Base-by-base conservation (phyloP, 2,329 filamentous ascomycete genomes). In the Neonectria faginata region DNA sequence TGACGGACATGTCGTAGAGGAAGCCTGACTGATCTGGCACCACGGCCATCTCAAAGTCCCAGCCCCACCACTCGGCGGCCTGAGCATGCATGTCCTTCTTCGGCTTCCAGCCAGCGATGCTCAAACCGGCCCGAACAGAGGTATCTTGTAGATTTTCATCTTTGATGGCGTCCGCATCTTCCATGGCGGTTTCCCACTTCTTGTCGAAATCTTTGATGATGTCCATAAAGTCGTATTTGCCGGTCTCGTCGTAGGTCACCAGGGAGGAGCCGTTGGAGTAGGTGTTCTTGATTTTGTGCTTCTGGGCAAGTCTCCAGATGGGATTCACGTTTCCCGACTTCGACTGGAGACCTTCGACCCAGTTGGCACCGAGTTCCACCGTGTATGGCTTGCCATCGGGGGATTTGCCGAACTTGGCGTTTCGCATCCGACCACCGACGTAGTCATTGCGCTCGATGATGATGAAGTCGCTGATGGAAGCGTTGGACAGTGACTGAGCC, bases 321-420 rank as follows among this genome's bases (percentile, higher is more conserved):
- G 89, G 89, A 54, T 91, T 89, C 52, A 88, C 84, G 36, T 70
- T 68, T 5, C 74, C 74, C 0, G 74, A 63, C 3, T 55, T 11
- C 33, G 67, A 66, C n/a, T 60, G 62, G 8, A 67, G 58, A 0
- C 65, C 70, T 5, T 78, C 74, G 0, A 83, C 75, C 90, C 90
- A 92, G 66, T 92, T 92, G 7, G 90, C 89, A 2, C 90, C 90
- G 0, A 90, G 78, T 74, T 92, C 90, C 10, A 92, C 80, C 0
- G 80, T 82, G 64, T 88, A 89, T 0, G 86, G 83, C 0, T 83
- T 79, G 0, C 87, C 87, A 39, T 85, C 79, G 0, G 76, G 39
- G 3, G 77, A 74, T 16, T 80, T 77, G 5, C 89, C 88, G 69
- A 91, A 91, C 0, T 80, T 78, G 0, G 83, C 83, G 64, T 90